Conservation (phyloP, 2,329 filamentous ascomycete species). For the Monosporascus cannonballus region DNA sequence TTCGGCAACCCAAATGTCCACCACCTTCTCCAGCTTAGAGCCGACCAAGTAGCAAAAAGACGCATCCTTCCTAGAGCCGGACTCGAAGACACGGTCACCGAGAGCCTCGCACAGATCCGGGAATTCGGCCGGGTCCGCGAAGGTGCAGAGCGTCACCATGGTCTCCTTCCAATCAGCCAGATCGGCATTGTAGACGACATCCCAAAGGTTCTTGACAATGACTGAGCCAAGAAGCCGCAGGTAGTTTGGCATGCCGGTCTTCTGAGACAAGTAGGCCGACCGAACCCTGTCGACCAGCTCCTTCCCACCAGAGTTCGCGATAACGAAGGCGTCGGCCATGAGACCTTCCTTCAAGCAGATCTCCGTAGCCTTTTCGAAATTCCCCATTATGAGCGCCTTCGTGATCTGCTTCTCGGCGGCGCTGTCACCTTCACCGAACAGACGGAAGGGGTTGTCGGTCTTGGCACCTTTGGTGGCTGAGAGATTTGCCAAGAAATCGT, state of each 20-base stretch:
- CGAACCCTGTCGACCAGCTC: conserved; percentile 93
- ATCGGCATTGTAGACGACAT: conserved; percentile 94
- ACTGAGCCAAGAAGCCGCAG: conserved; percentile 85
- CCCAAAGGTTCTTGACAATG: conserved; percentile 95
- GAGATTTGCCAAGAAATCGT: conserved; percentile 81
- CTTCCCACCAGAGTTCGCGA: conserved; percentile 93
- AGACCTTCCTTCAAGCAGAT: conserved; percentile 83
- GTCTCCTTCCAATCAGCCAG: conserved; percentile 93
- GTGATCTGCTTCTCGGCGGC: conserved; percentile 82
- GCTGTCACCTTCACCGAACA: conserved; percentile 79
- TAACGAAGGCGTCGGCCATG: conserved; percentile 94
- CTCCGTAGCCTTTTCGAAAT: conserved; percentile 85
- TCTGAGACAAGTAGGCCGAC: conserved; percentile 79
- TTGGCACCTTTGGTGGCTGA: conserved; percentile 85
- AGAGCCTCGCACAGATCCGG: conserved; percentile 91
- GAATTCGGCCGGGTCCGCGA: conserved; percentile 85
- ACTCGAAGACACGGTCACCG: conserved; percentile 81
- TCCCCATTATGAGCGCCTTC: conserved; percentile 77
- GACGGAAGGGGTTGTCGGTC: conserved; percentile 89
- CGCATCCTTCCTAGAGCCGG: conserved; percentile 76
- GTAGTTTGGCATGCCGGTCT: conserved; percentile 81
- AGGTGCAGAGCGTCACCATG: conserved; percentile 93
- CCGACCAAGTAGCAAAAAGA: conserved; percentile 95
- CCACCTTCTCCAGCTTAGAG: conserved; percentile 95
- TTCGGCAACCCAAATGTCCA: conserved; percentile 88